Evolutionary conservation across 1,139 yeast species (phyloP).

Genomic region (Yamadazyma blattariae): DNA sequence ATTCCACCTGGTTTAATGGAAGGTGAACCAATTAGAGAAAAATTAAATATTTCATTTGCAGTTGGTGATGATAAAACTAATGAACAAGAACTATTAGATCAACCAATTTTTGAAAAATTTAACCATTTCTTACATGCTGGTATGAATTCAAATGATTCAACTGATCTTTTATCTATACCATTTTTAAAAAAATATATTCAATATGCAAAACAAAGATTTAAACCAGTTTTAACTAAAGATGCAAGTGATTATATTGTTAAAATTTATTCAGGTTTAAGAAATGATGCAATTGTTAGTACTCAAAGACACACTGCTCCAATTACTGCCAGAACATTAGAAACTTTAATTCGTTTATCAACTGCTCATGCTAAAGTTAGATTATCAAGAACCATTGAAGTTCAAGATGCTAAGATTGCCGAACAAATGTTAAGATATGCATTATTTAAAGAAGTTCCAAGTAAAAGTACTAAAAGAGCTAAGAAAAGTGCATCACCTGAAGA

Average conservation of each 20-base stretch:
- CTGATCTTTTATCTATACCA: conserved; percentile 71
- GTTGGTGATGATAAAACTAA: conserved; percentile 68
- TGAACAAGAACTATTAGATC: conserved; percentile 50
- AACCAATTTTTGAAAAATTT: conserved; percentile 75
- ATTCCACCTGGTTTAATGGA: conserved; percentile 86
- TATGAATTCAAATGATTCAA: conserved; percentile 49
- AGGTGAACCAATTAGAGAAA: conserved; percentile 93
- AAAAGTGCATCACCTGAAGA: conserved; percentile 14
- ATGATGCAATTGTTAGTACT: conserved; percentile 68
- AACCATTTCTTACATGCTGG: conserved; percentile 85
- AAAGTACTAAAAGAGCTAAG: conserved; percentile 32
- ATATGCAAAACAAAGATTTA: conserved; percentile 86
- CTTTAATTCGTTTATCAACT: conserved; percentile 89
- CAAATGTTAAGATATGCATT: conserved; percentile 81
- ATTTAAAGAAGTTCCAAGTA: conserved; percentile 66
- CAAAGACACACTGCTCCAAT: conserved; percentile 90
- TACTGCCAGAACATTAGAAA: conserved; percentile 96
- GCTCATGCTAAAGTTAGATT: conserved; percentile 96
- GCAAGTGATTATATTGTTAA: conserved; percentile 83
- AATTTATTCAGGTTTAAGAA: conserved; percentile 78
- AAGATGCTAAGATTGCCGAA: conserved; percentile 87
- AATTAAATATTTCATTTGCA: conserved; percentile 63
- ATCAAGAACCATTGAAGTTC: conserved; percentile 67
- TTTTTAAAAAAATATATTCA: conserved; percentile 90
- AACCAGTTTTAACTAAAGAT: conserved; percentile 73